Evolutionary conservation across 352 stramenopile species (phyloP).

Genomic region (Elongisporangium undulatum): DNA sequence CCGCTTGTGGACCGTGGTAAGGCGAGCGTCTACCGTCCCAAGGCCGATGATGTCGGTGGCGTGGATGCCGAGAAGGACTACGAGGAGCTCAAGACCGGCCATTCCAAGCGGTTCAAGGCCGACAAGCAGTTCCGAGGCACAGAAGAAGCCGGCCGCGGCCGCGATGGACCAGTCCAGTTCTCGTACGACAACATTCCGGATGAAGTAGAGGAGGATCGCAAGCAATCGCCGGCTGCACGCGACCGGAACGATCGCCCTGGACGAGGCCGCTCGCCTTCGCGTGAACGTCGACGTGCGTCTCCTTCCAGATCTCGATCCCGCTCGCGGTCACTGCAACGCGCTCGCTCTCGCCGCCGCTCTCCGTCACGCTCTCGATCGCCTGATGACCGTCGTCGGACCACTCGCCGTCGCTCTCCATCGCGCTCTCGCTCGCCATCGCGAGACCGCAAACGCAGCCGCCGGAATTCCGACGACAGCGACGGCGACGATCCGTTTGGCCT

Average conservation of each 20-base stretch:
- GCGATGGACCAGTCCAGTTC: constrained; percentile 86
- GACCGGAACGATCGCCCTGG: constrained; percentile 10
- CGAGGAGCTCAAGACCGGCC: constrained; percentile 84
- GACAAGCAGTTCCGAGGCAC: constrained; percentile 88
- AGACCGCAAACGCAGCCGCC: constrained; percentile 46
- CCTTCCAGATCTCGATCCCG: constrained; percentile 6
- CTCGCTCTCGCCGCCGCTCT: constrained; percentile 19
- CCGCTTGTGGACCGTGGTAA: constrained; percentile 93
- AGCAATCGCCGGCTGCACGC: constrained; percentile 6
- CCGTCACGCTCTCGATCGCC: constrained; percentile 17
- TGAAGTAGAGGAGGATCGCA: constrained; percentile 26
- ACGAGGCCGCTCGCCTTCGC: constrained; percentile 11
- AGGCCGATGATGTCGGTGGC: constrained; percentile 80
- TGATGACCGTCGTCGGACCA: constrained; percentile 6
- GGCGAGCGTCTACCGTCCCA: constrained; percentile 87
- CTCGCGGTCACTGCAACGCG: constrained; percentile 8
- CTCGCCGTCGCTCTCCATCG: constrained; percentile 11
- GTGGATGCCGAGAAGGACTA: constrained; percentile 88
- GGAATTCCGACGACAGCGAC: constrained; percentile 36
- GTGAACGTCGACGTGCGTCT: constrained; percentile 6
- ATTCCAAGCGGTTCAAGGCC: constrained; percentile 84
- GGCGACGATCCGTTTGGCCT: constrained; percentile 80
- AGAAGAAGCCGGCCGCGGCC: constrained; percentile 45
- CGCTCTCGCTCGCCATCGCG: constrained; percentile 35
- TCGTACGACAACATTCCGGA: constrained; percentile 56